A percentile compares a stretch with the other conserved stretches of the same genome.
These are phyloP conservation scores for Scedosporium boydii DNA, from an alignment of 2,329 filamentous ascomycete species.

Conservation along the genomic window DNA sequence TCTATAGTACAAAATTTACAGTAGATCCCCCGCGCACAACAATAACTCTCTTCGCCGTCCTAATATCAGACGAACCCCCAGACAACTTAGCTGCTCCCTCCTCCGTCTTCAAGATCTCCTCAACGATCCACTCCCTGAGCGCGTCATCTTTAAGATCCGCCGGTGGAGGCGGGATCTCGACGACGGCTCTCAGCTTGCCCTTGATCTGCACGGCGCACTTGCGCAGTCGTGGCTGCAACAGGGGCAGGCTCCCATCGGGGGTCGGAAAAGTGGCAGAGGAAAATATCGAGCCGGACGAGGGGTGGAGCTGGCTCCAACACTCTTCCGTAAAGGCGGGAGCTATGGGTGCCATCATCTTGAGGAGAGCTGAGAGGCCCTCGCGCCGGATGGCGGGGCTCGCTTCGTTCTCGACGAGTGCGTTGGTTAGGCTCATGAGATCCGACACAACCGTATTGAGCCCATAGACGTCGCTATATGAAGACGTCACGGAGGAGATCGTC, in stretches of 20 bases:
- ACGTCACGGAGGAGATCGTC: constrained; percentile 57
- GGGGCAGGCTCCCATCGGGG: constrained; percentile 35
- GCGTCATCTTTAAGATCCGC: constrained; percentile 28
- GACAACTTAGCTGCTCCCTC: constrained; percentile 18
- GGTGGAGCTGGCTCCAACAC: constrained; percentile 55
- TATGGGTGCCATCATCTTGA: constrained; percentile 70
- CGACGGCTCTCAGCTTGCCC: constrained; percentile 62
- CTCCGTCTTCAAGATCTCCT: constrained; percentile 7
- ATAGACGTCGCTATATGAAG: constrained; percentile 61
- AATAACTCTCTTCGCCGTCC: constrained; percentile 52
- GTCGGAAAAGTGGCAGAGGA: constrained; percentile 47
- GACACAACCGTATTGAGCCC: constrained; percentile 77
- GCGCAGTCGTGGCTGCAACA: constrained; percentile 40
- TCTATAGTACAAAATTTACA: constrained; percentile 58
- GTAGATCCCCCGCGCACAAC: constrained; percentile 57
- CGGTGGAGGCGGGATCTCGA: constrained; percentile 50
- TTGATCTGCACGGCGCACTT: constrained; percentile 67
- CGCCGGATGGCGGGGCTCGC: constrained; percentile 33
- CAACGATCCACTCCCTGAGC: constrained; percentile 51
- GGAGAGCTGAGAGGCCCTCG: constrained; percentile 43
- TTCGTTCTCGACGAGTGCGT: constrained; percentile 44
- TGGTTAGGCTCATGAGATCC: constrained; percentile 74
- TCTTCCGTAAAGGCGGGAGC: constrained; percentile 75
- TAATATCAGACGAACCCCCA: constrained; percentile 29
- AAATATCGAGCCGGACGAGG: constrained; percentile 28